Evolutionary conservation across 2,329 filamentous ascomycete genomes (phyloP).

Genomic region (Pestalotiopsis sp.): DNA sequence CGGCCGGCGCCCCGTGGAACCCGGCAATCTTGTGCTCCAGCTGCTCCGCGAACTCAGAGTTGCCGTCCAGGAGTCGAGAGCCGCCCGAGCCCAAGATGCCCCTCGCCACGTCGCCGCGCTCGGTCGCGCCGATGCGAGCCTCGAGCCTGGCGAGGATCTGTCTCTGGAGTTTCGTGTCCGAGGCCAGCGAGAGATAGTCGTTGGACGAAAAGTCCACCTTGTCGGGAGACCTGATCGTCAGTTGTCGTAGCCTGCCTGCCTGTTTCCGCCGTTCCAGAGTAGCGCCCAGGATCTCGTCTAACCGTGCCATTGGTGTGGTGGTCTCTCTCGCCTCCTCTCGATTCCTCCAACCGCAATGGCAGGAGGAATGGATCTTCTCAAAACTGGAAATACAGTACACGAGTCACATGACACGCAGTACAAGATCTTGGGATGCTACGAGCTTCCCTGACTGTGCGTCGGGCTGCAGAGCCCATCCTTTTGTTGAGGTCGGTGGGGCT

Average conservation of each 20-base stretch:
- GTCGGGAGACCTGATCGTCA: conserved; percentile 61
- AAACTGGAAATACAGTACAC: not conserved
- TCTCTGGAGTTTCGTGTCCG: not conserved
- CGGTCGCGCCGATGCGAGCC: not conserved
- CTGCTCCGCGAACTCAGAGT: conserved; percentile 41
- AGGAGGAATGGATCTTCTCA: not conserved
- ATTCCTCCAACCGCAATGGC: not conserved
- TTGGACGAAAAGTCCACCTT: conserved; percentile 79
- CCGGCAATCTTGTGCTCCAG: conserved; percentile 47
- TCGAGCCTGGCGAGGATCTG: not conserved
- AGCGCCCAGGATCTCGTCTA: conserved; percentile 22
- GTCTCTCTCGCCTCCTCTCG: not conserved
- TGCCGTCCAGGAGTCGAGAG: conserved; percentile 55
- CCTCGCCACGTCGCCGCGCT: conserved; percentile 2
- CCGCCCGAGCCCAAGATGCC: conserved; percentile 45
- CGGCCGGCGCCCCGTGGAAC: conserved; percentile 47
- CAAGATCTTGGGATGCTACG: not conserved
- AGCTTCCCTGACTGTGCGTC: not conserved
- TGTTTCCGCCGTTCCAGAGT: conserved; percentile 23
- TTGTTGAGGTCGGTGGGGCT: not conserved
- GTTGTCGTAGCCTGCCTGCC: conserved; percentile 40
- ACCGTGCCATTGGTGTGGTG: not conserved
- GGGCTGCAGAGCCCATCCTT: not conserved
- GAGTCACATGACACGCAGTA: not conserved
- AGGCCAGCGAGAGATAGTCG: conserved; percentile 70